Percentiles rank a stretch among this genome's conserved stretches.
Conservation (phyloP, 129 eudicot genomes). For the Pulicaria dysenterica region DNA sequence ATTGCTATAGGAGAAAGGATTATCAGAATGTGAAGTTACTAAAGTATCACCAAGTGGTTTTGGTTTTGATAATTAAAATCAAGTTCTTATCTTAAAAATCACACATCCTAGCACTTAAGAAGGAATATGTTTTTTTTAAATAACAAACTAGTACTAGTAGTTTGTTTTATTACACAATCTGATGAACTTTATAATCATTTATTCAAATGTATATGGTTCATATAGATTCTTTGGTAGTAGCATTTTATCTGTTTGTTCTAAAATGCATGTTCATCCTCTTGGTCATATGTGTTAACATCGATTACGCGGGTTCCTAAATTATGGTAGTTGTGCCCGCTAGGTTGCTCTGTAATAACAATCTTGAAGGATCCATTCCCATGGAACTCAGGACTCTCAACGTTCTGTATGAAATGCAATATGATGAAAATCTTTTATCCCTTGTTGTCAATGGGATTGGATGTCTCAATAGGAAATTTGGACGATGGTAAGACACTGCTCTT, state of each 20-base stretch:
- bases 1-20: neutral
- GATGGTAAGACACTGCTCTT: constrained; percentile 51
- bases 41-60: neutral
- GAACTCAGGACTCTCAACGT: constrained; percentile 54
- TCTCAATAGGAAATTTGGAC: constrained; percentile 73
- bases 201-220: constrained; percentile 3
- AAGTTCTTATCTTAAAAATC: neutral
- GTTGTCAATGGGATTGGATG: constrained; percentile 48
- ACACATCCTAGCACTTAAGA: neutral
- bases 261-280: too few relatives aligned
- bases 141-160: constrained; percentile 2
- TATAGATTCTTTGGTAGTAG: neutral
- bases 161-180: neutral
- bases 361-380: constrained; percentile 61
- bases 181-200: neutral
- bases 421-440: constrained; percentile 53
- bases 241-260: neutral
- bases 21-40: neutral
- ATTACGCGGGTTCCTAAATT: constrained; percentile 5
- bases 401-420: constrained; percentile 56
- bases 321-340: constrained; percentile 38
- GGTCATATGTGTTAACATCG: neutral
- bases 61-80: neutral
- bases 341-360: constrained; percentile 69
- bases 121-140: neutral